Evolutionary conservation across 768 basidiomycete genomes (phyloP).

Genomic region (Mycena leptocephala): DNA sequence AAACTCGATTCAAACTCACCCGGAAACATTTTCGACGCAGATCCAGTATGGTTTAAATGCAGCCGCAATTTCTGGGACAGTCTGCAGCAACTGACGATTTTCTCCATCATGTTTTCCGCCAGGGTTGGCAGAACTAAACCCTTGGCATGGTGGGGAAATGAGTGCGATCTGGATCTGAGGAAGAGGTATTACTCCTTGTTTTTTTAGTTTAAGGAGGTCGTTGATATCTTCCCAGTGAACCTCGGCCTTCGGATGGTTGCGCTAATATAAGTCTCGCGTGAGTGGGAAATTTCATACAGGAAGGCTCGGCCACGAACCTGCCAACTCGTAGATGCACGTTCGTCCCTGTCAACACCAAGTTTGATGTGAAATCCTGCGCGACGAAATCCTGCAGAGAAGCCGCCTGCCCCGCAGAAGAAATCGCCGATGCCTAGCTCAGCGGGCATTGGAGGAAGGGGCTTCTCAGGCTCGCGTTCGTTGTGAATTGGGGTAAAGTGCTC

Average conservation of each 20-base stretch:
- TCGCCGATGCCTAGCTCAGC: background rate
- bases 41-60: background rate
- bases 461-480: background rate
- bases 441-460: background rate
- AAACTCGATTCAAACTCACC: background rate
- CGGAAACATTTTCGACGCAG: background rate
- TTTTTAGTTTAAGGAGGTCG: background rate
- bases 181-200: background rate
- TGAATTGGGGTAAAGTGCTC: background rate
- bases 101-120: background rate
- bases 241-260: background rate
- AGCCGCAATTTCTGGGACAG: background rate
- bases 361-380: background rate
- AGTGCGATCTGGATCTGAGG: background rate
- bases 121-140: background rate
- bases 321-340: background rate
- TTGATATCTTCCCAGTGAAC: background rate
- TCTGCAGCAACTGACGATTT: background rate
- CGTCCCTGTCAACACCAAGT: background rate
- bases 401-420: constrained; percentile 10
- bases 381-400: constrained; percentile 2
- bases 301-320: background rate
- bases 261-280: background rate
- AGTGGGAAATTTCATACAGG: background rate
- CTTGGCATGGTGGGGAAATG: constrained; percentile 2